These are phyloP conservation scores for Nitzschia inconspicua DNA, from an alignment of 108 stramenopile genomes.

Conservation along the genomic window DNA sequence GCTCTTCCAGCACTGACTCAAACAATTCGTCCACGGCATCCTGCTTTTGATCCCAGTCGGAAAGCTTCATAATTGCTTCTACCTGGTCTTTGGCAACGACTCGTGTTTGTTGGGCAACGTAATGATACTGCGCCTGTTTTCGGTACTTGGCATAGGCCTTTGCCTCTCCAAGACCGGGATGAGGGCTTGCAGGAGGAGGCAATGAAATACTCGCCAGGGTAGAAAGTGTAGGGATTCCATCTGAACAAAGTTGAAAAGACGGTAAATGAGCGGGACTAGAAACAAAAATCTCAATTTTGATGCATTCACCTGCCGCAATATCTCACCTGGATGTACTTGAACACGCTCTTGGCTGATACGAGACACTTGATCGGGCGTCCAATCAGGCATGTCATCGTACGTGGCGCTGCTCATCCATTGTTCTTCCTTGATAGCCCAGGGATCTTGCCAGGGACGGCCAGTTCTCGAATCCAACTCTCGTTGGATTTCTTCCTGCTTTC, in stretches of 20 bases:
- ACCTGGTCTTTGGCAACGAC: conserved; percentile 41
- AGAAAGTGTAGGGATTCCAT: conserved; percentile 63
- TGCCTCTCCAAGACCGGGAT: conserved; percentile 50
- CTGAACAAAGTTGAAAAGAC: conserved; percentile 5
- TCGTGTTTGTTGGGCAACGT: conserved; percentile 33
- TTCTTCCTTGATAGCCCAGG: conserved; percentile 62
- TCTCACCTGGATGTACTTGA: conserved; percentile 40
- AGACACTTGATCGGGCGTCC: conserved; percentile 59
- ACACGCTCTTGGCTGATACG: conserved; percentile 69
- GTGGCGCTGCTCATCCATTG: conserved; percentile 48
- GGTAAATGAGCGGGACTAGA: not conserved
- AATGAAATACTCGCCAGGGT: conserved; percentile 42
- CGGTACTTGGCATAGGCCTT: conserved; percentile 48
- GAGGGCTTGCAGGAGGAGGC: conserved; percentile 32
- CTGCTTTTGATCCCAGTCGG: conserved; percentile 55
- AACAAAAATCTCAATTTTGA: not conserved
- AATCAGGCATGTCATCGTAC: conserved; percentile 66
- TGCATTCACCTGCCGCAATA: not conserved
- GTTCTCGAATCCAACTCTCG: conserved; percentile 43
- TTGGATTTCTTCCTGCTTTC: conserved; percentile 36
- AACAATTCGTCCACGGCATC: conserved; percentile 73
- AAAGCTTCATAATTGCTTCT: conserved; percentile 29
- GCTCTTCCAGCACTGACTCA: conserved; percentile 55
- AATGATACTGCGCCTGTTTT: conserved; percentile 21
- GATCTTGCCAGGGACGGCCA: conserved; percentile 62